Percentiles rank a stretch among this genome's conserved stretches.
Evolutionary conservation across 2,329 filamentous ascomycete genomes (phyloP).

Genomic region (Diaporthe vaccinii): DNA sequence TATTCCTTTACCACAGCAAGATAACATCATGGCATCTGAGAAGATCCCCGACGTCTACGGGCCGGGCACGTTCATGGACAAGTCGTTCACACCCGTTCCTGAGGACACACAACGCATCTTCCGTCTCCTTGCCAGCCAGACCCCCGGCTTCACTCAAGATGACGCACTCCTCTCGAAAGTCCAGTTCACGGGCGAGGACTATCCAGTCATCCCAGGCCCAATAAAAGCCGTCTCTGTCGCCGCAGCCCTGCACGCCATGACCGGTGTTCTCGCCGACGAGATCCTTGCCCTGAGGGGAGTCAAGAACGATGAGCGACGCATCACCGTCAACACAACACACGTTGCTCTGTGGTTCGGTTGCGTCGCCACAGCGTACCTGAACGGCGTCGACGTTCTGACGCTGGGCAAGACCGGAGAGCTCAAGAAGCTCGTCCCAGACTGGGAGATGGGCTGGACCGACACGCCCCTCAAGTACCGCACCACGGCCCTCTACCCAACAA

Average conservation of each 20-base stretch:
- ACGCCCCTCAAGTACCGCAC: slow-evolving; percentile 55
- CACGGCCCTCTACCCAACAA: slow-evolving; percentile 63
- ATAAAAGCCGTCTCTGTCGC: slow-evolving; percentile 52
- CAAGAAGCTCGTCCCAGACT: slow-evolving; percentile 51
- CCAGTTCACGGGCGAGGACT: slow-evolving; percentile 48
- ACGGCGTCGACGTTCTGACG: slow-evolving; percentile 51
- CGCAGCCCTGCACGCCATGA: slow-evolving; percentile 52
- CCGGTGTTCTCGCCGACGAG: slow-evolving; percentile 52
- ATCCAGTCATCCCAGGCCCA: slow-evolving; percentile 52
- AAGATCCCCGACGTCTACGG: slow-evolving; percentile 48
- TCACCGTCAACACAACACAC: slow-evolving; percentile 62
- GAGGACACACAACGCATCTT: slow-evolving; percentile 51
- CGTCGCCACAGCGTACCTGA: slow-evolving; percentile 53
- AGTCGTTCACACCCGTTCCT: slow-evolving; percentile 46
- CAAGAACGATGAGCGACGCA: slow-evolving; percentile 43
- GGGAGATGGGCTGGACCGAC: slow-evolving; percentile 54
- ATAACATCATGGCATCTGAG: slow-evolving; percentile 42
- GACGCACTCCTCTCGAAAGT: slow-evolving; percentile 47
- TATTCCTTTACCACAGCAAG: too few relatives aligned
- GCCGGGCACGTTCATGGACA: slow-evolving; percentile 50
- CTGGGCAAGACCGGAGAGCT: slow-evolving; percentile 49
- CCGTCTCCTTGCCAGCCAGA: slow-evolving; percentile 47
- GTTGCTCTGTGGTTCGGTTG: slow-evolving; percentile 59
- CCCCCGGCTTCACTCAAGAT: slow-evolving; percentile 52
- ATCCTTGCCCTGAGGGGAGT: slow-evolving; percentile 51